Conservation (phyloP, 495 filamentous ascomycete species). For the Schizothecium vesticola region DNA sequence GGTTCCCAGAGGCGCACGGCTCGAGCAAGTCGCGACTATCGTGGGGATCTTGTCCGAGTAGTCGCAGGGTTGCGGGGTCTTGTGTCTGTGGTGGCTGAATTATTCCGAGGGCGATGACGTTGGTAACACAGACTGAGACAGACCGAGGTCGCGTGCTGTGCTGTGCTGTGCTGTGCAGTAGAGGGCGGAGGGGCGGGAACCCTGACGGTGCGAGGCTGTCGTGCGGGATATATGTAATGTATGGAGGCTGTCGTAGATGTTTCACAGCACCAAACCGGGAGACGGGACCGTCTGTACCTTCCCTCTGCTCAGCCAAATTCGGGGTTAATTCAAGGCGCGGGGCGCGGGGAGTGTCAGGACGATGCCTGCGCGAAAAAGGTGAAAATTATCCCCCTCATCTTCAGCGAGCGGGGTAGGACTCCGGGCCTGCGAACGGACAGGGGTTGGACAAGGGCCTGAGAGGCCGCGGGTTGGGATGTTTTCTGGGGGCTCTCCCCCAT, state of each 20-base stretch:
- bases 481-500: neutral
- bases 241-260: neutral
- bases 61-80: neutral
- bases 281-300: neutral
- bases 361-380: neutral
- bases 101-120: neutral
- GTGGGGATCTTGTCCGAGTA: neutral
- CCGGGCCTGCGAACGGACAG: neutral
- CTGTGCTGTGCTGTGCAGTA: neutral
- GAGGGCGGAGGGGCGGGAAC: neutral
- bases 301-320: neutral
- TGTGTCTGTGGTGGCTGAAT: neutral
- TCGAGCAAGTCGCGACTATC: neutral
- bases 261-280: neutral
- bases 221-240: neutral
- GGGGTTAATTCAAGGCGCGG: neutral
- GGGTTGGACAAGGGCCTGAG: neutral
- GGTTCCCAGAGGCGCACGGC: slow-evolving; percentile 1
- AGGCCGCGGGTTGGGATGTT: neutral
- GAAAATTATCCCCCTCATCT: slow-evolving; percentile 5
- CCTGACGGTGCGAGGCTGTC: neutral
- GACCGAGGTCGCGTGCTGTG: neutral
- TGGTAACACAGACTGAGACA: neutral
- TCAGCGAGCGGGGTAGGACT: neutral
- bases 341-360: neutral